Evolutionary conservation across 176 grass and related monocot species (phyloP).

Genomic region (Carex pumila): DNA sequence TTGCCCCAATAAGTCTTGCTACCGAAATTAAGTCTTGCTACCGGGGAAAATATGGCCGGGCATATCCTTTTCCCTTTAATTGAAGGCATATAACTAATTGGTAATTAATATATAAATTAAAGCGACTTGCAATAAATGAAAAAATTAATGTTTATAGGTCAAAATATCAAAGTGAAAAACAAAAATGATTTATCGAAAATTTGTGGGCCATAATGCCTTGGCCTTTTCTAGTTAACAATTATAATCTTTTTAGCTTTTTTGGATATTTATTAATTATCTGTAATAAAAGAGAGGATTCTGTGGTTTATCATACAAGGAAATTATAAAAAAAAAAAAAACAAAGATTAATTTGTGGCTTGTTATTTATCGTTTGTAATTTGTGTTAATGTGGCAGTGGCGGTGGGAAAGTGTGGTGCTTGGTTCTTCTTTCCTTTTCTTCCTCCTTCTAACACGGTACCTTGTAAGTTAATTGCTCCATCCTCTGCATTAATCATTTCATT

Average conservation of each 20-base stretch:
- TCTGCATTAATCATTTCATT: background rate
- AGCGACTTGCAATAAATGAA: background rate
- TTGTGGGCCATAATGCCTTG: background rate
- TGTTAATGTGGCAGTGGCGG: conserved; percentile 53
- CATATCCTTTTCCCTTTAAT: background rate
- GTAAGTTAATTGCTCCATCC: conserved; percentile 33
- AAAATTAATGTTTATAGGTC: background rate
- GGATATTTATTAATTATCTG: background rate
- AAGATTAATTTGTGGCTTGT: background rate
- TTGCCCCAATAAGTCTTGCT: background rate
- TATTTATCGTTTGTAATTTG: background rate
- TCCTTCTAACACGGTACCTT: conserved; percentile 78
- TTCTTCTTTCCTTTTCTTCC: conserved; percentile 83
- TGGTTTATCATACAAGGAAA: background rate
- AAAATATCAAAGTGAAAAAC: background rate
- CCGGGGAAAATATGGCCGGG: background rate
- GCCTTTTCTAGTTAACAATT: background rate
- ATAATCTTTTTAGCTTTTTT: background rate
- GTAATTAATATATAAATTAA: background rate
- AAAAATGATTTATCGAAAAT: background rate
- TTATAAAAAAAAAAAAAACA: background rate
- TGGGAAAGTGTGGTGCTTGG: conserved; percentile 90
- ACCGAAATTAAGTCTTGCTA: no score
- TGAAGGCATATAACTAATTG: conserved; percentile 1
- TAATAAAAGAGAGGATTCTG: background rate